A percentile compares a stretch with the other conserved stretches of the same genome.
phyloP scores from a whole-genome alignment of 2,329 filamentous ascomycete genomes.

The Apiospora pterosperma region DNA sequence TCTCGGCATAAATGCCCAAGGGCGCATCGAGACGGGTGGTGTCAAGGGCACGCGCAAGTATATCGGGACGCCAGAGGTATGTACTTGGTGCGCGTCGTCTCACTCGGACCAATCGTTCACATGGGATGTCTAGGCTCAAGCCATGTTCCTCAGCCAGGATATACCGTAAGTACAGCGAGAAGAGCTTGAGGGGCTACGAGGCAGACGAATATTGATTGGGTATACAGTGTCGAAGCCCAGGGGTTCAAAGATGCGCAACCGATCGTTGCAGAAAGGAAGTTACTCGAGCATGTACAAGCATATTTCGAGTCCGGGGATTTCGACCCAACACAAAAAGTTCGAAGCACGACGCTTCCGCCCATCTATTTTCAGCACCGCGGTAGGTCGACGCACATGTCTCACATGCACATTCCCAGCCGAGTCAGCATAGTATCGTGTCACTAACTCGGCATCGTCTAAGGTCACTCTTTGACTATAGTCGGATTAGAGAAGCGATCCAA shows the following conservation, averaged over 20 bases:
- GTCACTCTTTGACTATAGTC: slow-evolving; percentile 87
- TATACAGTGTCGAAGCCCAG: background rate
- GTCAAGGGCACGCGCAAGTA: slow-evolving; percentile 89
- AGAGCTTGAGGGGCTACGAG: background rate
- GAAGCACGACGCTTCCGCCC: slow-evolving; percentile 69
- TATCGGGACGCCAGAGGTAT: slow-evolving; percentile 86
- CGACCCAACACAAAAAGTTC: slow-evolving; percentile 57
- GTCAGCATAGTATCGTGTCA: background rate
- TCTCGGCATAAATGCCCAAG: slow-evolving; percentile 71
- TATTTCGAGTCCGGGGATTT: slow-evolving; percentile 66
- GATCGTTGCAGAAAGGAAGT: slow-evolving; percentile 46
- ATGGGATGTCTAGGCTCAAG: slow-evolving; percentile 60
- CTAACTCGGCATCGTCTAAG: slow-evolving; percentile 31
- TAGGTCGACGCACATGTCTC: slow-evolving; percentile 26
- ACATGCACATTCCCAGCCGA: background rate
- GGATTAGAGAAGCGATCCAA: slow-evolving; percentile 70
- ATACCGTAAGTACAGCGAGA: slow-evolving; percentile 52
- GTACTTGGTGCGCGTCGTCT: slow-evolving; percentile 5
- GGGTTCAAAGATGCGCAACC: slow-evolving; percentile 51
- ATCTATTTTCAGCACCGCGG: slow-evolving; percentile 87
- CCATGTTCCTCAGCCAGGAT: slow-evolving; percentile 67
- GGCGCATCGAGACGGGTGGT: slow-evolving; percentile 78
- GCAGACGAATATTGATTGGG: background rate
- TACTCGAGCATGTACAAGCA: slow-evolving; percentile 65
- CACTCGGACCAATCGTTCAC: background rate